These are phyloP conservation scores for Medakamo hakoo DNA, from an alignment of 139 green algal genomes.

Conservation along the genomic window DNA sequence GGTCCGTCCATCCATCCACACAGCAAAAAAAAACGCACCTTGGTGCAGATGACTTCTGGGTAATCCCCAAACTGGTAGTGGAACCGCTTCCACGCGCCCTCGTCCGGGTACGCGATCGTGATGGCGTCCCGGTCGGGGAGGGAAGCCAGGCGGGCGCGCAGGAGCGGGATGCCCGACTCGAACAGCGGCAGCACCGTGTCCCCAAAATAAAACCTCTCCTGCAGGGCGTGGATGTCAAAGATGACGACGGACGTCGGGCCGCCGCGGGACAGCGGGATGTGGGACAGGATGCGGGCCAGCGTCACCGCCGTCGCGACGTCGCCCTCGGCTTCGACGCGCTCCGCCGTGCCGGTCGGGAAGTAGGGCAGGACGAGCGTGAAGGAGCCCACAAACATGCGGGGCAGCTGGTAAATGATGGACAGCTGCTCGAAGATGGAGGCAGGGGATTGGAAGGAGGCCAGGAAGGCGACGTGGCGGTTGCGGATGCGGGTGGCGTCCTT, in stretches of 20 bases:
- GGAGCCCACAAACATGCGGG: constrained; percentile 81
- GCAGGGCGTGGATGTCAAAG: constrained; percentile 96
- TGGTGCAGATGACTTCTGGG: constrained; percentile 81
- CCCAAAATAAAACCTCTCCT: constrained; percentile 98
- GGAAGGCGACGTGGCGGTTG: constrained; percentile 89
- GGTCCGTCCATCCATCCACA: too few relatives aligned
- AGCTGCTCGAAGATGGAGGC: constrained; percentile 91
- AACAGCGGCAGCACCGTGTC: constrained; percentile 93
- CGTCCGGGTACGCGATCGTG: constrained; percentile 94
- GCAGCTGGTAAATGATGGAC: constrained; percentile 91
- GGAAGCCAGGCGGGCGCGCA: constrained; percentile 47
- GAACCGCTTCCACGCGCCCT: constrained; percentile 97
- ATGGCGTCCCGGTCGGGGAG: constrained; percentile 68
- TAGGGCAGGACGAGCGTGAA: constrained; percentile 98
- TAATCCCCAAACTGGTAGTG: constrained; percentile 84
- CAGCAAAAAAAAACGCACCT: too few relatives aligned
- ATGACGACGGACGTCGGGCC: constrained; percentile 87
- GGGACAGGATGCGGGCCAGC: constrained; percentile 84
- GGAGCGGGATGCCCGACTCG: constrained; percentile 83
- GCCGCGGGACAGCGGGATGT: constrained; percentile 80
- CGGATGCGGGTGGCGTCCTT: constrained; percentile 74
- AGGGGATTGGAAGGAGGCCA: constrained; percentile 86
- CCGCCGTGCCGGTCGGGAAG: constrained; percentile 88
- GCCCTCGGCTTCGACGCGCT: constrained; percentile 71
- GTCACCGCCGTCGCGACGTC: constrained; percentile 92